Base-by-base conservation (phyloP, 2,329 filamentous ascomycete genomes). In the Didymosphaeria variabile region DNA sequence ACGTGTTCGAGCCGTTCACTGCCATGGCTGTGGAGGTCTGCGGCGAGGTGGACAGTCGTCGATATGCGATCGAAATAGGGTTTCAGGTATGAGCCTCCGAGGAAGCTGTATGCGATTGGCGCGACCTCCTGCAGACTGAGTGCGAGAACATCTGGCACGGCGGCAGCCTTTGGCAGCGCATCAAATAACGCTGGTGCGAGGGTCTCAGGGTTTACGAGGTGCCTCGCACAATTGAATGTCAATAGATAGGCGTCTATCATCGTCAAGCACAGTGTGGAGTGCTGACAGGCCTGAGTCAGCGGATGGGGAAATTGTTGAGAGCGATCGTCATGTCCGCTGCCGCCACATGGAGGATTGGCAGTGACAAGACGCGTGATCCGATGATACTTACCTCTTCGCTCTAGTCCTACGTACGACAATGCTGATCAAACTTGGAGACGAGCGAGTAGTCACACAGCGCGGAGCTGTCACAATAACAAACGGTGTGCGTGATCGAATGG, bases 181-280 rank as follows among this genome's bases (percentile, higher is more conserved):
- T 77, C 75, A 59, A 79, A 77, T 67, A 97, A 82, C 72, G 93
- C 89, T 12, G 86, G 80, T 15, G 91, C 89, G 71, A 97, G 93
- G 55, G 87, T 83, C 40, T 88, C 82, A 23, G 88, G 83, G 68
- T 94, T 85, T 71, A 97, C 87, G 9, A 88, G 79, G 57, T 84
- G 84, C 68, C 92, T 91, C 34, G 86, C 94, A 72, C 92, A 96
- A 76, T 98, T 98, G 83, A 95, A 97, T 12, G 94, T 97, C 57
- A 97, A 79, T 64, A 97, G 85, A 71, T 97, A 90, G 58, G 93
- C 80, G 70, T 90, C 88, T 58, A 96, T 83, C 62, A 77, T 75
- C 34, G 58, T 57, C 19, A 40, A 40, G 38, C 38, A 40, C 38
- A 40, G 38, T 40, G 17, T 29, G 38, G 44, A 52, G 44, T 59